phyloP scores from a whole-genome alignment of 208 protist species.

The Lotmaria passim region DNA sequence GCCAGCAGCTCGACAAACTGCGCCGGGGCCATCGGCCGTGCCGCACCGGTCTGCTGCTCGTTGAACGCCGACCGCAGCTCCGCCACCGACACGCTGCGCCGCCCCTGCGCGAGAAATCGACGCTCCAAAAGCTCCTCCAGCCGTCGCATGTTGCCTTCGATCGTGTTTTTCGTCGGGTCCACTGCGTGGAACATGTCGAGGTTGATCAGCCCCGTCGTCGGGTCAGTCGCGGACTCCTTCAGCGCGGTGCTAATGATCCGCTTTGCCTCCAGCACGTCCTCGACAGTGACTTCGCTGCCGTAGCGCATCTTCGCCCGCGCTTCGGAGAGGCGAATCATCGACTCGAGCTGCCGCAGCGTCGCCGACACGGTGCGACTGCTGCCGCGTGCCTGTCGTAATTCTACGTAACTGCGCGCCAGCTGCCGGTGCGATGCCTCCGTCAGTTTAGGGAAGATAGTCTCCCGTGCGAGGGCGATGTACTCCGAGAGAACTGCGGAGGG shows the following conservation, averaged over 20 bases:
- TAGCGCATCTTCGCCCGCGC: conserved; percentile 93
- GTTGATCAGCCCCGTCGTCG: conserved; percentile 87
- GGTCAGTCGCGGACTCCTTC: conserved; percentile 89
- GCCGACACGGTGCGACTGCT: conserved; percentile 96
- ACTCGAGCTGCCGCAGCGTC: conserved; percentile 98
- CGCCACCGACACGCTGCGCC: conserved; percentile 47
- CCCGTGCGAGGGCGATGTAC: conserved; percentile 94
- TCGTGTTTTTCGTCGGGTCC: conserved; percentile 78
- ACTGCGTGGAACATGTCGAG: conserved; percentile 90
- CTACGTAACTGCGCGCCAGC: conserved; percentile 95
- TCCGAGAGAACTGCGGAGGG: conserved; percentile 81
- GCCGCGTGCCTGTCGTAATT: conserved; percentile 88
- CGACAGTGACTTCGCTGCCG: conserved; percentile 57
- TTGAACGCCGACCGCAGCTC: conserved; percentile 79
- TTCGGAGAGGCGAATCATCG: conserved; percentile 98
- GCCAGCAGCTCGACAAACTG: conserved; percentile 88
- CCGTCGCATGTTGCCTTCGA: conserved; percentile 82
- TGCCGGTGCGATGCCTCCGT: conserved; percentile 87
- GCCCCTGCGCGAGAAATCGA: conserved; percentile 52
- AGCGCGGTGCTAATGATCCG: conserved; percentile 87
- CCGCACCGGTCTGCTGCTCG: conserved; percentile 54
- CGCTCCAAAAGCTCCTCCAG: conserved; percentile 71
- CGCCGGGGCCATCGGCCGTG: conserved; percentile 59
- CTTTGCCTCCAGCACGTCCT: conserved; percentile 93
- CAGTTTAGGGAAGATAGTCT: conserved; percentile 83